Conservation (phyloP, 1,284 basidiomycete species). For the Taiwanofungus camphoratus region DNA sequence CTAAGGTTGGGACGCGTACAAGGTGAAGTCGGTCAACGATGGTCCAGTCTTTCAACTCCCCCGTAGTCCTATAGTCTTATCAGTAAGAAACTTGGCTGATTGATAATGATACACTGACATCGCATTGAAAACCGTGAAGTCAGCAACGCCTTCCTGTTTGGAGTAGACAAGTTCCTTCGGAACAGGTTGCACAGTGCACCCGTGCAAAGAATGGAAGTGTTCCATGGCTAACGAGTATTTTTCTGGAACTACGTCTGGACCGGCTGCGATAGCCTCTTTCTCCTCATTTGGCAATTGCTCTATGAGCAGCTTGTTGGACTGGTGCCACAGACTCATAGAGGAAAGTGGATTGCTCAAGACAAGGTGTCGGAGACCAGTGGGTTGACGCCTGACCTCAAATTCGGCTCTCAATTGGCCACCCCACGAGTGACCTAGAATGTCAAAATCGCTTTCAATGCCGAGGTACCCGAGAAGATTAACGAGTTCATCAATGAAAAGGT, state of each 20-base stretch:
- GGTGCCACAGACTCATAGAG: constrained; percentile 23
- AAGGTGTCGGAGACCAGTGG: constrained; percentile 27
- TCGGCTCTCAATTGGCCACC: constrained; percentile 28
- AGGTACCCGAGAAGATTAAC: constrained; percentile 27
- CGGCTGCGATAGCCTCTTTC: constrained; percentile 19
- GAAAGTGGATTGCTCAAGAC: constrained; percentile 26
- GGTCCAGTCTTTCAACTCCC: constrained; percentile 25
- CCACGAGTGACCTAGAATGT: constrained; percentile 33
- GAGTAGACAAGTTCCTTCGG: constrained; percentile 18
- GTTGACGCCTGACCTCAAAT: constrained; percentile 20
- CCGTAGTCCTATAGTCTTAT: not conserved
- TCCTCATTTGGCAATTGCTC: constrained; percentile 22
- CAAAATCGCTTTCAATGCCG: constrained; percentile 23
- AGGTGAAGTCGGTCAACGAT: constrained; percentile 22
- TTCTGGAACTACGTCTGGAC: constrained; percentile 19
- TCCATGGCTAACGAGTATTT: constrained; percentile 25
- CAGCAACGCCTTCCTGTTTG: constrained; percentile 11
- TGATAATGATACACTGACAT: constrained; percentile 13
- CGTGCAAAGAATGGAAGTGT: constrained; percentile 21
- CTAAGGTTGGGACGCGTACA: constrained; percentile 25
- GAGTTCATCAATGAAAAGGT: constrained; percentile 32
- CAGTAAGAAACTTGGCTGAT: too few relatives aligned
- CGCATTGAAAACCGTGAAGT: constrained; percentile 16
- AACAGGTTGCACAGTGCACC: constrained; percentile 22
- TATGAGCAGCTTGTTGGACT: constrained; percentile 17